Percentiles rank a stretch among this genome's conserved stretches.
phyloP scores from a whole-genome alignment of 495 filamentous ascomycete genomes.

The Hypoxylon cercidicola region DNA sequence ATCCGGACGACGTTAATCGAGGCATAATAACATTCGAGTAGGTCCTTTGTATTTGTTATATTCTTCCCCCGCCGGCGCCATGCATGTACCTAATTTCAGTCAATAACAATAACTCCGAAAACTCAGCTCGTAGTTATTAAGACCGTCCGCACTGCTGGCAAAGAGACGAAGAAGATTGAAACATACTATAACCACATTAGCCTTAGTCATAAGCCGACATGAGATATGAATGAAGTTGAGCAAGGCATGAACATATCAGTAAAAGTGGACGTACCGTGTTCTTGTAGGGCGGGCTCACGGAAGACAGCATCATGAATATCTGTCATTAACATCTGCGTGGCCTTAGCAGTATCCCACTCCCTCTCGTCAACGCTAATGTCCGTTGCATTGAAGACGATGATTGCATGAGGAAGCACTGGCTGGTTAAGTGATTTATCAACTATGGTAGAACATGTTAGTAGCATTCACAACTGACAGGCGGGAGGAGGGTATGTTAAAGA shows the following conservation, averaged over 20 bases:
- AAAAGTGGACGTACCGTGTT: conserved; percentile 44
- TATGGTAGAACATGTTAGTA: conserved; percentile 5
- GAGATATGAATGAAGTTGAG: neutral
- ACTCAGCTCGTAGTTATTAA: neutral
- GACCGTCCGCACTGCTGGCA: neutral
- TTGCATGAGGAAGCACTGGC: conserved; percentile 62
- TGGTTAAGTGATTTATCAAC: conserved; percentile 67
- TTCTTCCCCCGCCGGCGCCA: conserved; percentile 40
- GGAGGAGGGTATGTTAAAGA: neutral
- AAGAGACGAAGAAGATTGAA: neutral
- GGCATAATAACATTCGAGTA: conserved; percentile 64
- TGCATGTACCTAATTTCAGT: conserved; percentile 28
- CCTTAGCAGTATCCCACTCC: conserved; percentile 59
- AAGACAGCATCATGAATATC: conserved; percentile 44
- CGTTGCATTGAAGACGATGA: conserved; percentile 64
- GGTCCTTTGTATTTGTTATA: conserved; percentile 56
- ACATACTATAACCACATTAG: conserved; percentile 29
- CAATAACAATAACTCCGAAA: neutral
- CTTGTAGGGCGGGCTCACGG: conserved; percentile 39
- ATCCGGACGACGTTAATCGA: conserved; percentile 63
- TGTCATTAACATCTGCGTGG: conserved; percentile 55
- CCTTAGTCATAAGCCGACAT: conserved; percentile 23
- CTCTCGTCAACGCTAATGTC: conserved; percentile 57
- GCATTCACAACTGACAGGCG: neutral
- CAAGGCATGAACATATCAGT: neutral